Conservation (phyloP, 2,329 filamentous ascomycete genomes). For the Mariannaea sp. region DNA sequence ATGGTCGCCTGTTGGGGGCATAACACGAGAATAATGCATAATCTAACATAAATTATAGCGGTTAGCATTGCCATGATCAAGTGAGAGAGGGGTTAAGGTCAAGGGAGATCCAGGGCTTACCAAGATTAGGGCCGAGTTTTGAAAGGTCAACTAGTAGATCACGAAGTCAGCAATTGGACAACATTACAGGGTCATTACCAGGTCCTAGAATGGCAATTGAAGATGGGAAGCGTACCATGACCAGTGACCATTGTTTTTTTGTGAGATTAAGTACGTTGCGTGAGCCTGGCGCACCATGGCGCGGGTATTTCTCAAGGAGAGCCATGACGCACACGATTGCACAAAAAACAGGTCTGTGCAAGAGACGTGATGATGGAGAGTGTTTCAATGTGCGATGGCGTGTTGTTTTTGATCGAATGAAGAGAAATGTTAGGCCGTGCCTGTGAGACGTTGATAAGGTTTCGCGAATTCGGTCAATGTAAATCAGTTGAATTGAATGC, state of each 20-base stretch:
- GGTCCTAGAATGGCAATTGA: not conserved
- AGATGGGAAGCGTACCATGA: slow-evolving; percentile 22
- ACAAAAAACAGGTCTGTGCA: not conserved
- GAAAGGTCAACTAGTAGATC: slow-evolving; percentile 64
- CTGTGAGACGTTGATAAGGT: not conserved
- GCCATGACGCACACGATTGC: slow-evolving; percentile 27
- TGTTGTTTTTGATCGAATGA: not conserved
- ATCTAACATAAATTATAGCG: slow-evolving; percentile 58
- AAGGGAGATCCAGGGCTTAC: slow-evolving; percentile 47
- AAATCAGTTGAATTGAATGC: slow-evolving; percentile 21
- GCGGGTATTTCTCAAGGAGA: slow-evolving; percentile 26
- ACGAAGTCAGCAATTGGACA: slow-evolving; percentile 18
- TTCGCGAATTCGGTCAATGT: slow-evolving; percentile 12
- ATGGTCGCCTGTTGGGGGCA: slow-evolving; percentile 82
- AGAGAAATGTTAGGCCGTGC: slow-evolving; percentile 20
- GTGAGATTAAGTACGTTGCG: slow-evolving; percentile 31
- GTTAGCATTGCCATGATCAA: slow-evolving; percentile 70
- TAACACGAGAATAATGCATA: slow-evolving; percentile 92
- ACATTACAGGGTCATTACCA: not conserved
- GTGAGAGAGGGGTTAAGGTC: slow-evolving; percentile 20
- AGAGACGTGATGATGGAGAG: slow-evolving; percentile 11
- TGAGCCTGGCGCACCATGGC: slow-evolving; percentile 14
- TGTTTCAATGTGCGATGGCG: not conserved
- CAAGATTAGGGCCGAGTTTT: slow-evolving; percentile 79
- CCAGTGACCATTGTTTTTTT: slow-evolving; percentile 37